A percentile compares a stretch with the other conserved stretches of the same genome.
Conservation (phyloP, 352 stramenopile genomes). For the Poterioochromonas sp. region DNA sequence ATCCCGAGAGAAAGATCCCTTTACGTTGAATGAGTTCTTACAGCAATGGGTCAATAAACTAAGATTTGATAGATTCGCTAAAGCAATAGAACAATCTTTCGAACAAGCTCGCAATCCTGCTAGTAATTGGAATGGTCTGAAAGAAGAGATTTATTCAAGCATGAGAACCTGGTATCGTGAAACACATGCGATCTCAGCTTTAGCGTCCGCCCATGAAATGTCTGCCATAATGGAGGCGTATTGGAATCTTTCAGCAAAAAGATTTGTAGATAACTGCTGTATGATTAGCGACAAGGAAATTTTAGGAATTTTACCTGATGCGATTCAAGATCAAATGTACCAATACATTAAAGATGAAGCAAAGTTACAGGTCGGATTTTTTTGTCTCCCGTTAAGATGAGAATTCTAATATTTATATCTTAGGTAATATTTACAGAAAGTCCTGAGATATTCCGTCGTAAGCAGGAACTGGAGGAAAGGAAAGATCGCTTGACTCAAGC, state of each 20-base stretch:
- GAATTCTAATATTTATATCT: too few species aligned
- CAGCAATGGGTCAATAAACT: constrained; percentile 49
- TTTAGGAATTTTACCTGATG: constrained; percentile 39
- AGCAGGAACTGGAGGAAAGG: constrained; percentile 35
- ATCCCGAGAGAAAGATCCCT: constrained; percentile 46
- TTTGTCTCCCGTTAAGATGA: too few species aligned
- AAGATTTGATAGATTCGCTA: constrained; percentile 45
- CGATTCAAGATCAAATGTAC: constrained; percentile 47
- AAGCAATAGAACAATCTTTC: constrained; percentile 34
- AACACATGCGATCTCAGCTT: constrained; percentile 45
- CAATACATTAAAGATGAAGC: constrained; percentile 41
- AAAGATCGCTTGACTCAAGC: not conserved
- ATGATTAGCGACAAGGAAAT: constrained; percentile 47
- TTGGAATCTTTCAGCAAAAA: constrained; percentile 47
- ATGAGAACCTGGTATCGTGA: constrained; percentile 44
- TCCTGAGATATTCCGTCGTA: constrained; percentile 37
- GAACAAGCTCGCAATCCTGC: constrained; percentile 2
- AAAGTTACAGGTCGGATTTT: constrained; percentile 43
- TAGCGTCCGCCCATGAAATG: constrained; percentile 48
- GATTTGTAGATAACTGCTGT: constrained; percentile 49
- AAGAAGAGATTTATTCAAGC: constrained; percentile 41
- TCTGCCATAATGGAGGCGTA: constrained; percentile 47
- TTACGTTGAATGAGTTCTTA: constrained; percentile 49
- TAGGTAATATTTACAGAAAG: constrained; percentile 36
- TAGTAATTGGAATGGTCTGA: constrained; percentile 34